phyloP scores from a whole-genome alignment of 768 basidiomycete genomes.

The Boletus coccyginus region DNA sequence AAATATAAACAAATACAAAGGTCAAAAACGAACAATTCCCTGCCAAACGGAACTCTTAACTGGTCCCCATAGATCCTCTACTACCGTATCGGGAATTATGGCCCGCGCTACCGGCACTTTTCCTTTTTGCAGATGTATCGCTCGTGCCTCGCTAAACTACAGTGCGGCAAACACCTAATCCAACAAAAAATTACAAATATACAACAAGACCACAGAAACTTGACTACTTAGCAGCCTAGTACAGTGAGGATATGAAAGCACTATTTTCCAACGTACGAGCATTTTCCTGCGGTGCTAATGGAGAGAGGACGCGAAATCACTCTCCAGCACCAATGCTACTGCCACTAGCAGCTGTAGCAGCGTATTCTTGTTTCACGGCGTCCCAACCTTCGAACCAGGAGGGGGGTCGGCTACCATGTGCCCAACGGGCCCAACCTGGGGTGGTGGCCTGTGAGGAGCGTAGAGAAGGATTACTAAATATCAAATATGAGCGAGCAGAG shows the following conservation, averaged over 20 bases:
- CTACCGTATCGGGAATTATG: too few species aligned
- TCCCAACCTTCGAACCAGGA: conserved; percentile 45
- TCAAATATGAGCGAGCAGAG: not conserved
- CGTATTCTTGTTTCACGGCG: conserved; percentile 40
- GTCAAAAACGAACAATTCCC: too few species aligned
- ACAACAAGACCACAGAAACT: not conserved
- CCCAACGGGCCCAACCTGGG: conserved; percentile 26
- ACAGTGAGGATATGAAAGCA: not conserved
- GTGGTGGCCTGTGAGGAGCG: conserved; percentile 9
- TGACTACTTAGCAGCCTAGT: not conserved
- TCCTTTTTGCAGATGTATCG: too few species aligned
- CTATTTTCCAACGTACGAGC: not conserved
- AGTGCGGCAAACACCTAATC: too few species aligned
- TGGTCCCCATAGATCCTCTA: too few species aligned
- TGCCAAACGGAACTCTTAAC: too few species aligned
- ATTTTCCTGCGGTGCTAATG: not conserved
- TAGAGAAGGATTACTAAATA: conserved; percentile 26
- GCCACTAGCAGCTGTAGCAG: conserved; percentile 39
- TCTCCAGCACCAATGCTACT: conserved; percentile 30
- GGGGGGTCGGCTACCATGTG: conserved; percentile 29
- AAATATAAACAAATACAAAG: too few species aligned
- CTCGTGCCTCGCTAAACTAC: too few species aligned
- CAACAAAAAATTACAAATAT: not conserved
- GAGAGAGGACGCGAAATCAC: not conserved
- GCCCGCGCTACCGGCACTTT: too few species aligned